Conservation (phyloP, 1,139 yeast species). For the Hemisphaericaspora subhashii region DNA sequence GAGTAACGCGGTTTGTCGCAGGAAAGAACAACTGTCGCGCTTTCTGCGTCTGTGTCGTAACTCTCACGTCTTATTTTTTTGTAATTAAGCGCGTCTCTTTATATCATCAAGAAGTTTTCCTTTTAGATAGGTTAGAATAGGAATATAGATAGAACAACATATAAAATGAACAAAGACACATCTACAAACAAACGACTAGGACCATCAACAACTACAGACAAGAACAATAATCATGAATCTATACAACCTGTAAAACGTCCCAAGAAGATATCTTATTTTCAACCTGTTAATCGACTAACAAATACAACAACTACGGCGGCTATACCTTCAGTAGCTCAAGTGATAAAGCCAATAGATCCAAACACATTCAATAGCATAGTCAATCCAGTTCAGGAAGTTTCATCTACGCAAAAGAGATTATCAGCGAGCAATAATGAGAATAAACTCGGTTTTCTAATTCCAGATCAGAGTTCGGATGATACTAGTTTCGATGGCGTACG, state of each 20-base stretch:
- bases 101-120: too few relatives aligned
- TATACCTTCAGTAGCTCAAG: conserved; percentile 7
- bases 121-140: too few relatives aligned
- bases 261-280: conserved; percentile 36
- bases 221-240: conserved; percentile 13
- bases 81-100: too few relatives aligned
- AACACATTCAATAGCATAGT: conserved; percentile 7
- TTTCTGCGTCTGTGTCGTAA: too few relatives aligned
- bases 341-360: conserved; percentile 9
- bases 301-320: not conserved
- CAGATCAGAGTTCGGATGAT: conserved; percentile 44
- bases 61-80: too few relatives aligned
- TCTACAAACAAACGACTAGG: not conserved
- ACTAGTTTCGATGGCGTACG: conserved; percentile 48
- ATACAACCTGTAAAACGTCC: conserved; percentile 17
- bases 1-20: too few relatives aligned
- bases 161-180: conserved; percentile 8
- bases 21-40: too few relatives aligned
- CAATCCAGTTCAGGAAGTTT: conserved; percentile 11
- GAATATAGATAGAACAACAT: conserved; percentile 2
- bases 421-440: conserved; percentile 1
- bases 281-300: conserved; percentile 33
- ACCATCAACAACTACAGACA: conserved; percentile 2
- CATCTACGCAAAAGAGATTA: conserved; percentile 1
- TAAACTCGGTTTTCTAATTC: not conserved